A percentile compares a stretch with the other conserved stretches of the same genome.
Conservation (phyloP, 495 filamentous ascomycete genomes). For the Clavariopsis aquatica region DNA sequence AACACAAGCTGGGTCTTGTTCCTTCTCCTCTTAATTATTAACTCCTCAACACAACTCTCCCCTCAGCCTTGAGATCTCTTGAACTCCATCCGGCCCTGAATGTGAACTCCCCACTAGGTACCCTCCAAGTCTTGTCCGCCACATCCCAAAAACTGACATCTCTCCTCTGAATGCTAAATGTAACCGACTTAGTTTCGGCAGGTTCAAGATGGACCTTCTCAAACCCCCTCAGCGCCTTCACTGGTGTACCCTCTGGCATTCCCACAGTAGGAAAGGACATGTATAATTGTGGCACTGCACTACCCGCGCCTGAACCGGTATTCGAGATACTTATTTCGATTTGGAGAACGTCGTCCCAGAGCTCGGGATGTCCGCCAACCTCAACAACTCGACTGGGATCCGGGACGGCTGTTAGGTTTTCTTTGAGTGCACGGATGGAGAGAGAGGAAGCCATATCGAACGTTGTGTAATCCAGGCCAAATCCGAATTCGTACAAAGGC, state of each 20-base stretch:
- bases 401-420: background rate
- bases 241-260: constrained; percentile 35
- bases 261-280: background rate
- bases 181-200: constrained; percentile 47
- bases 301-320: background rate
- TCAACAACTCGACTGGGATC: background rate
- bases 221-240: constrained; percentile 58
- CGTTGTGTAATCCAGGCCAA: constrained; percentile 64
- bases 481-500: constrained; percentile 68
- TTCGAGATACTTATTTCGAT: background rate
- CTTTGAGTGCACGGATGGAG: background rate
- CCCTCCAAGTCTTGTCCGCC: constrained; percentile 51
- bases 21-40: too few relatives aligned
- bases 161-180: constrained; percentile 44
- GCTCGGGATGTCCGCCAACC: constrained; percentile 4
- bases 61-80: constrained; percentile 45
- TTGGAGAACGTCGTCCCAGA: background rate
- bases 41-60: background rate
- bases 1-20: too few relatives aligned
- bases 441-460: constrained; percentile 43
- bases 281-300: background rate
- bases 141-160: constrained; percentile 60
- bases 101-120: constrained; percentile 50
- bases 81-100: constrained; percentile 52
- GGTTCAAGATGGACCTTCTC: constrained; percentile 51